These are phyloP conservation scores for Boehmeria nivea DNA, from an alignment of 306 rosid species.

Conservation along the genomic window DNA sequence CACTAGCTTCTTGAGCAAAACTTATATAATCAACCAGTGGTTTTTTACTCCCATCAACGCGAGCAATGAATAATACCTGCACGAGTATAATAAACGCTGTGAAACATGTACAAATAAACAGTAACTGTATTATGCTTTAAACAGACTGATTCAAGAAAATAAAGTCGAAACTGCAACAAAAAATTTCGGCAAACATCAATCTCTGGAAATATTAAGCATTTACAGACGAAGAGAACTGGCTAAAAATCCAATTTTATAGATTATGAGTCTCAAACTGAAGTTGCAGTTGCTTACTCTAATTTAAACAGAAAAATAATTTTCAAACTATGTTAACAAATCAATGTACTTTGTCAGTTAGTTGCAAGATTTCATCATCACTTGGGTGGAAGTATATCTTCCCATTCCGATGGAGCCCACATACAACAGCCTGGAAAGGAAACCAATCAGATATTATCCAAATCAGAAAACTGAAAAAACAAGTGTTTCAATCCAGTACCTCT, in stretches of 20 bases:
- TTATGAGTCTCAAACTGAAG: too few species aligned
- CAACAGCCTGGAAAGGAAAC: conserved; percentile 63
- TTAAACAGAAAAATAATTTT: not conserved
- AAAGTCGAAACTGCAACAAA: too few species aligned
- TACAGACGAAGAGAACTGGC: too few species aligned
- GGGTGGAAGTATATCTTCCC: conserved; percentile 91
- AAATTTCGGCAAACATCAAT: too few species aligned
- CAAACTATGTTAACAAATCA: conserved; percentile 12
- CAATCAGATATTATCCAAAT: conserved; percentile 17
- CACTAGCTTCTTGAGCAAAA: conserved; percentile 32
- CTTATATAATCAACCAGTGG: conserved; percentile 22
- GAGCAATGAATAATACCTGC: conserved; percentile 70
- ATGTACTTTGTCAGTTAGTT: conserved; percentile 80
- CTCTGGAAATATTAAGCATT: too few species aligned
- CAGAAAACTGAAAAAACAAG: conserved; percentile 13
- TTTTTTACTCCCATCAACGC: conserved; percentile 43
- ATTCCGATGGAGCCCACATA: conserved; percentile 78
- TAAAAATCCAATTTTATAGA: too few species aligned
- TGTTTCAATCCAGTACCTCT: conserved; percentile 45
- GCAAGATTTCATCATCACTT: conserved; percentile 64
- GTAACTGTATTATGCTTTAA: not conserved
- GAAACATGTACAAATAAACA: conserved; percentile 8
- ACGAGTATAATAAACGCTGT: conserved; percentile 25
- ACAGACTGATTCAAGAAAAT: not conserved
- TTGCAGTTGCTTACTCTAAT: conserved; percentile 1